These are phyloP conservation scores for Blastocystis sp. DNA, from an alignment of 352 stramenopile genomes.

Conservation along the genomic window DNA sequence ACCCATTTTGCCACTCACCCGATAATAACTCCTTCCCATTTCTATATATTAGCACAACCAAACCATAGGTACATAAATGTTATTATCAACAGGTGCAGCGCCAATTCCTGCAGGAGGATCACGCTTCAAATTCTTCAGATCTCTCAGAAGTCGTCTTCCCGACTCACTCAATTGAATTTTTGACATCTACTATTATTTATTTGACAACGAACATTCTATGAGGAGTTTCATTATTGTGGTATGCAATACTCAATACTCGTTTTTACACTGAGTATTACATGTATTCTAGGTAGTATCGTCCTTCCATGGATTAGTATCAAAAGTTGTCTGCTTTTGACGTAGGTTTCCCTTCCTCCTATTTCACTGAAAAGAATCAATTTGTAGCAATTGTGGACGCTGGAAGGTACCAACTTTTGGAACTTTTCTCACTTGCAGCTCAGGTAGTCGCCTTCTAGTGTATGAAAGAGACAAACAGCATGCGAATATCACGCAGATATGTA, in stretches of 20 bases:
- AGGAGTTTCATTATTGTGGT: background rate
- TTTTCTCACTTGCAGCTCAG: background rate
- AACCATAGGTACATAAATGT: conserved; percentile 87
- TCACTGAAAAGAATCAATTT: background rate
- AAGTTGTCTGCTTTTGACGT: background rate
- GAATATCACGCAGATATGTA: background rate
- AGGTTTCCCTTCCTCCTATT: background rate
- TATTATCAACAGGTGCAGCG: conserved; percentile 92
- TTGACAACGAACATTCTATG: background rate
- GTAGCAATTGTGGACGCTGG: conserved; percentile 31
- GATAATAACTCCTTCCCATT: conserved; percentile 79
- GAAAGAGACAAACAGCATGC: background rate
- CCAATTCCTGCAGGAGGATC: conserved; percentile 92
- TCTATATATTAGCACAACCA: conserved; percentile 60
- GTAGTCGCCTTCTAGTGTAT: conserved; percentile 40
- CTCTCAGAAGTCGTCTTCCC: conserved; percentile 86
- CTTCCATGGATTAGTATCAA: no score
- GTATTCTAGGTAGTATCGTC: no score
- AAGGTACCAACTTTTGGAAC: background rate
- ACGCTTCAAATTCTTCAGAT: conserved; percentile 94
- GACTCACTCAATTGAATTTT: conserved; percentile 76
- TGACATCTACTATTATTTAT: background rate
- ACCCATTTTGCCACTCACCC: conserved; percentile 66
- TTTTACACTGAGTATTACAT: no score
- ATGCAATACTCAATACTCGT: no score